Evolutionary conservation across 805 yeast genomes (phyloP).

Genomic region (Wickerhamiella allomyrinae): DNA sequence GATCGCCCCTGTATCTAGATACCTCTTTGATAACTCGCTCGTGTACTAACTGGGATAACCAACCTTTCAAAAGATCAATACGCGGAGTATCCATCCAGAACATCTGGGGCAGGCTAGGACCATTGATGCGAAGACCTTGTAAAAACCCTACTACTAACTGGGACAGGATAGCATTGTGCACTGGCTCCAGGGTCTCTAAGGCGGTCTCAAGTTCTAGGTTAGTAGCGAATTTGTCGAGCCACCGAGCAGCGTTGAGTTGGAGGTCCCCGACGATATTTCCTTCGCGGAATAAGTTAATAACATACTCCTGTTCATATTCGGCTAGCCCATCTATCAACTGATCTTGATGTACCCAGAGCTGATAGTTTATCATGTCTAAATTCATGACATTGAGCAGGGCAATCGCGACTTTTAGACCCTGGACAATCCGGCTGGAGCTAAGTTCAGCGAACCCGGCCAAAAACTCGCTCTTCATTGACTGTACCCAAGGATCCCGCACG

Average conservation of each 20-base stretch:
- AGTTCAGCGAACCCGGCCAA: constrained; percentile 26
- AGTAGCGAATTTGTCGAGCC: background rate
- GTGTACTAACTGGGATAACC: too few species aligned
- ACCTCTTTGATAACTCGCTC: too few species aligned
- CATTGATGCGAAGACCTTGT: background rate
- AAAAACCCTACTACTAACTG: background rate
- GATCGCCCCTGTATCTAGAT: background rate
- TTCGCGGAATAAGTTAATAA: too few species aligned
- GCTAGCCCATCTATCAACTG: background rate
- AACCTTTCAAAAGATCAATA: too few species aligned
- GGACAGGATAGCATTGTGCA: background rate
- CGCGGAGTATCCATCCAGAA: background rate
- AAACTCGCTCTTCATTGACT: constrained; percentile 56
- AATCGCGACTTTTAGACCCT: constrained; percentile 64
- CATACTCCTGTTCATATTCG: background rate
- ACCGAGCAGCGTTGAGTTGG: background rate
- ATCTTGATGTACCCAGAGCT: constrained; percentile 36
- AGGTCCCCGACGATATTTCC: too few species aligned
- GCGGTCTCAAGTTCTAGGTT: background rate
- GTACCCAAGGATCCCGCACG: constrained; percentile 84
- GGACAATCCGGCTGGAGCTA: constrained; percentile 42
- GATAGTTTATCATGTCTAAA: constrained; percentile 88
- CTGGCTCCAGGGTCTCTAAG: background rate
- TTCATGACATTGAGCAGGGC: constrained; percentile 88
- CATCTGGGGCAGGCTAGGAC: background rate